Evolutionary conservation across 2,329 filamentous ascomycete species (phyloP), one percentile per base, ranked within the genome.

Genomic region (Alternaria gansuensis): DNA sequence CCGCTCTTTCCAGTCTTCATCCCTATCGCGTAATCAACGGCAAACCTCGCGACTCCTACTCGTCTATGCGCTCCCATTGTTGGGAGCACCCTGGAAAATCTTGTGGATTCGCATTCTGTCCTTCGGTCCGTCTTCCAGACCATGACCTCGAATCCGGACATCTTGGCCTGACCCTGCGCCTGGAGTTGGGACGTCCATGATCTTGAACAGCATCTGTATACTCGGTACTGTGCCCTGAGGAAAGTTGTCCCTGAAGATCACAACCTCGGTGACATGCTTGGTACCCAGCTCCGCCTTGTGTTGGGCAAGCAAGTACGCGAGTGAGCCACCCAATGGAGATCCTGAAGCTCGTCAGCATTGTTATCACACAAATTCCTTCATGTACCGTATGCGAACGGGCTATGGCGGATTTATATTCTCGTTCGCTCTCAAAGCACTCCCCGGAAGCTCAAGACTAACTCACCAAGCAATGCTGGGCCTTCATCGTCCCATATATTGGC

Each of bases 391-490:
- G 8, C 9, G 8, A 37, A 5, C 14, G 37, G n/a, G 21, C 5
- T 5, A 23, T 3, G 8, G 10, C 14, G 2, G 11, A 10, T 2
- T 2, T 39, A 5, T 11, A 8, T 23, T 23, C 8, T 11, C 11
- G 17, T 39, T 1, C 2, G 8, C 23, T 44, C 5, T 5, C 6
- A 11, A 6, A 26, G 14, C 13, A 26, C 11, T 44, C 26, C 13
- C 9, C 7, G 3, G 37, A 28, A 14, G 10, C 8, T 24, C 11
- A 14, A 4, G 21, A 23, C 24, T 39, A 48, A 48, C 51, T 48
- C n/a, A 62, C 63, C 63, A 9, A 67, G 53, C n/a, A 68, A 21
- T 23, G 57, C 59, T 5, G 57, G 10, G 6, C 51, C 60, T 10
- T 54, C 62, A 10, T 62, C 39, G 0, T 31, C 44, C 9, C 44